phyloP scores from a whole-genome alignment of 768 basidiomycete genomes.

The Serendipita sp. region DNA sequence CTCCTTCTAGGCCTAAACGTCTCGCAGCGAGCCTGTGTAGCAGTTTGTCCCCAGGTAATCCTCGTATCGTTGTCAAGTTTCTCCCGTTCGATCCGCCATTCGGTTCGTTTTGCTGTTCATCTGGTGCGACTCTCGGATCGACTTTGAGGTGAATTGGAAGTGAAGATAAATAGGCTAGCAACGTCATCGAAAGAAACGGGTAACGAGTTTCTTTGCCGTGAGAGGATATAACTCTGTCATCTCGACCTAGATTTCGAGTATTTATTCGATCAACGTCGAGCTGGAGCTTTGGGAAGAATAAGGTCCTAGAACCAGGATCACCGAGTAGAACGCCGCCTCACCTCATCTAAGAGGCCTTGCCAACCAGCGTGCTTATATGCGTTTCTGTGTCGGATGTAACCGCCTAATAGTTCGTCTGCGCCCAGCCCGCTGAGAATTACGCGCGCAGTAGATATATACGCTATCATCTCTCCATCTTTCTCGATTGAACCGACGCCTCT shows the following conservation, averaged over 20 bases:
- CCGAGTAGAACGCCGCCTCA: slow-evolving; percentile 18
- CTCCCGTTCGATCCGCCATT: not conserved
- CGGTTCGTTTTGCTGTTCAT: not conserved
- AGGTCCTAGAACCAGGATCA: slow-evolving; percentile 4
- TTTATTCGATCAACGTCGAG: slow-evolving; percentile 80
- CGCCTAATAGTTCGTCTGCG: slow-evolving; percentile 89
- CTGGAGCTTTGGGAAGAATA: slow-evolving; percentile 45
- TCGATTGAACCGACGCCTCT: slow-evolving; percentile 53
- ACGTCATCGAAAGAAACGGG: slow-evolving; percentile 70
- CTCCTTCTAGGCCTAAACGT: slow-evolving; percentile 59
- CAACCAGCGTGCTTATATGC: slow-evolving; percentile 56
- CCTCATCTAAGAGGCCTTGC: slow-evolving; percentile 68
- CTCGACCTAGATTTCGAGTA: slow-evolving; percentile 77
- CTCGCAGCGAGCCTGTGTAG: slow-evolving; percentile 56
- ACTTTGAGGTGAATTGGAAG: slow-evolving; percentile 72
- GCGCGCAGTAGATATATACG: slow-evolving; percentile 59
- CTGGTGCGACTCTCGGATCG: slow-evolving; percentile 43
- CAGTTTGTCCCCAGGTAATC: slow-evolving; percentile 84
- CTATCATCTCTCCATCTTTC: slow-evolving; percentile 10
- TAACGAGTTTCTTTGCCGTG: slow-evolving; percentile 87
- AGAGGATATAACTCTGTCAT: slow-evolving; percentile 84
- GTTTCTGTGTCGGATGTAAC: slow-evolving; percentile 77
- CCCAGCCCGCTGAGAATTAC: slow-evolving; percentile 86
- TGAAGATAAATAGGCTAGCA: slow-evolving; percentile 60
- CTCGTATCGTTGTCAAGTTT: slow-evolving; percentile 15